Base-by-base conservation (phyloP, 495 filamentous ascomycete genomes). In the Penicillium bialowiezense region DNA sequence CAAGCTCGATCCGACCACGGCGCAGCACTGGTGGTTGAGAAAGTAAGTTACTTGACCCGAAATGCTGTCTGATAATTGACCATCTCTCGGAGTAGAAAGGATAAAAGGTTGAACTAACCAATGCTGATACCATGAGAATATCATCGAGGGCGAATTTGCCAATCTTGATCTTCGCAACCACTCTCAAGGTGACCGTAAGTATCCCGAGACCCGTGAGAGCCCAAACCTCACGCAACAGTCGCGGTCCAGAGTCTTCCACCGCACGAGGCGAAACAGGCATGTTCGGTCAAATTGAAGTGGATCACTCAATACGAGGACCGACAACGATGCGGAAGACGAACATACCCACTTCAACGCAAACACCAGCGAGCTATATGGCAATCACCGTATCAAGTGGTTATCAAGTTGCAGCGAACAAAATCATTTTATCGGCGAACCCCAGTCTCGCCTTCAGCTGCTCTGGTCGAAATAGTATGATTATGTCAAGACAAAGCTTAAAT, bases 201-300 rank as follows among this genome's bases (percentile, higher is more conserved):
- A 58, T 58, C 2, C 54, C 58, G 18, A 64, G 35, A 3, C 42
- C 60, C 10, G 58, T 54, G 12, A 62, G 43, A 13, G 44, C 55
- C 63, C 63, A 66, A 1, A 66, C n/a, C 45, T 62, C 60, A n/a
- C 50, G 50, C 2, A 66, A 50, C 7, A 66, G 39, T 3, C 36
- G 37, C 8, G 63, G 55, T 9, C 58, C 60, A 7, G 36, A 12
- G 42, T 64, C 35, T 29, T 49, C 35, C 0, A 46, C 53, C 8
- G 18, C 29, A 36, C 44, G 29, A 12, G 18, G 13, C 34, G 34
- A 39, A 26, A 53, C 39, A 51, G 41, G 12, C 60, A 63, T 63
- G 14, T 26, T 40, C 15, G 7, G 5, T 46, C 26, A 18, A 21
- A 17, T 15, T n/a, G 2, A 10, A 12, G 3, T n/a, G 15, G 17